Evolutionary conservation across 768 basidiomycete species (phyloP), one percentile per base, ranked within the genome.

Genomic region (Rhizopogon vesiculosus): DNA sequence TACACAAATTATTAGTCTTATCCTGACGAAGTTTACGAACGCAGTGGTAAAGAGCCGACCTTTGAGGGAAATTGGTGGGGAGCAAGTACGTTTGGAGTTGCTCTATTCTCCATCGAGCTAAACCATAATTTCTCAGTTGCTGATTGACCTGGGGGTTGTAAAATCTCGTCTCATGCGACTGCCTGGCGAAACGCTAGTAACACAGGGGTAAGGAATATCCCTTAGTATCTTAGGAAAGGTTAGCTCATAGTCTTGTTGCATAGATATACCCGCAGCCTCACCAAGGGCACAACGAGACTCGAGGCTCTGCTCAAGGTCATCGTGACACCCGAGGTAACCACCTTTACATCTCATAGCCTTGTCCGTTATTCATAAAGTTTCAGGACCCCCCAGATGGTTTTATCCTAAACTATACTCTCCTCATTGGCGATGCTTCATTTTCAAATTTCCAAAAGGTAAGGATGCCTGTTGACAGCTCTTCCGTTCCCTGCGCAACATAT

Each of bases 301-400:
- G 97, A 99, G 70, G 91, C 93, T 1, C 75, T 99, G 62, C 81
- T 99, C 53, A 98, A 99, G 72, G 92, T 97, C 55, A 90, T 98
- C 53, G 85, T 98, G 19, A 95, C 93, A 0, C 96, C 96, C 2
- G 89, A 87, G 57, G 93, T 92, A 69, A 57, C 87, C 75, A 10
- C 9, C 25, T 9, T 51, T 35, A 25, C 29, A 28, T 8, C 18
- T 16, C 39, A 29, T 46, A 46, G 48, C 28, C 51, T 42, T 42
- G 40, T 18, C 1, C 12, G 38, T 50, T 54, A 28, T 49, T 42
- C 44, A 53, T 49, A 45, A 35, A 25, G 7, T 55, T 33, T n/a
- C 57, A 96, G 87, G 91, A 95, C 64, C 94, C 96, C 15, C 76
- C 91, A 1, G 93, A 96, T 68, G 92, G 89, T 2, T 98, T 99